A percentile compares a stretch with the other conserved stretches of the same genome.
Conservation (phyloP, 768 basidiomycete species). For the Mycena galopus region DNA sequence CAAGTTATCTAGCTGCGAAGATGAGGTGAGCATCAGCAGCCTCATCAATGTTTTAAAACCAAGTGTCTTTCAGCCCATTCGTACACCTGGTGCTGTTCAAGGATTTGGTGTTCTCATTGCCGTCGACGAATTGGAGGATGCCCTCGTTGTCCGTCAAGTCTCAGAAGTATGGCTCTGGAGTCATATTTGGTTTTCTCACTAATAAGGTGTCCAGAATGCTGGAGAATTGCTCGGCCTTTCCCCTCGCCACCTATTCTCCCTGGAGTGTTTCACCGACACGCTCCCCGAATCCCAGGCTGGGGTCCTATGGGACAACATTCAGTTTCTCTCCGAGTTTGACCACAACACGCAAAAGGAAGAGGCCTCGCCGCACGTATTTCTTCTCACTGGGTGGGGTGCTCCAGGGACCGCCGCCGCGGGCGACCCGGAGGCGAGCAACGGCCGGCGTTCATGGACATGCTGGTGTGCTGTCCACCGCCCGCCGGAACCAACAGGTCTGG, state of each 20-base stretch:
- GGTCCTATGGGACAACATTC: slow-evolving; percentile 79
- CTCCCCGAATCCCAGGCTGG: slow-evolving; percentile 76
- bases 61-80: slow-evolving; percentile 69
- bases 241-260: slow-evolving; percentile 76
- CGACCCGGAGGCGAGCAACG: slow-evolving; percentile 45
- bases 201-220: slow-evolving; percentile 76
- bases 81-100: slow-evolving; percentile 88
- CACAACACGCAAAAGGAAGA: slow-evolving; percentile 57
- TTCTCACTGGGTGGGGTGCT: slow-evolving; percentile 77
- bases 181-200: no score
- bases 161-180: slow-evolving; percentile 75
- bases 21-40: slow-evolving; percentile 64
- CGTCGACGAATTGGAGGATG: slow-evolving; percentile 70
- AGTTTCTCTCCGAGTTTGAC: slow-evolving; percentile 70
- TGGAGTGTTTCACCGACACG: slow-evolving; percentile 80
- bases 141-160: slow-evolving; percentile 77
- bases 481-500: slow-evolving; percentile 35
- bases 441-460: slow-evolving; percentile 69
- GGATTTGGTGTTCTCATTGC: slow-evolving; percentile 85
- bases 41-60: slow-evolving; percentile 12
- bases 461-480: slow-evolving; percentile 79
- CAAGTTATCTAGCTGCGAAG: slow-evolving; percentile 74
- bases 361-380: slow-evolving; percentile 70
- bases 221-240: slow-evolving; percentile 79
- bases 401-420: slow-evolving; percentile 61